phyloP scores from a whole-genome alignment of 2,329 filamentous ascomycete species.

The Scleromitrula shiraiana region DNA sequence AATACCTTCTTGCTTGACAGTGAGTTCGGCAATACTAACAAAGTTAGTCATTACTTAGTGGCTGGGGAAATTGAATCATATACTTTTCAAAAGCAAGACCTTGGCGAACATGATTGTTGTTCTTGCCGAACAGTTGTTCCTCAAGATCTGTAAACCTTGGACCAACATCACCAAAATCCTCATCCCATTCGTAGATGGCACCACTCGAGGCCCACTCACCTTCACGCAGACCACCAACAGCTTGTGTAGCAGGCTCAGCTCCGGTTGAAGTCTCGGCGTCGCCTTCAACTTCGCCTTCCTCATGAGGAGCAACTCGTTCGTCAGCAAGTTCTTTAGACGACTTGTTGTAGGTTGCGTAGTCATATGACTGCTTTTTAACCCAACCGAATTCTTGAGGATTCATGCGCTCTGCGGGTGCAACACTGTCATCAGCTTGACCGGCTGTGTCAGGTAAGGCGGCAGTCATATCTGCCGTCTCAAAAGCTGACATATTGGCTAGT shows the following conservation, averaged over 20 bases:
- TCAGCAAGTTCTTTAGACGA: constrained; percentile 23
- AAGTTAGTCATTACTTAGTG: constrained; percentile 19
- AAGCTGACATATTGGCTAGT: constrained; percentile 17
- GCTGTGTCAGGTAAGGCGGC: constrained; percentile 27
- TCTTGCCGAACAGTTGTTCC: constrained; percentile 58
- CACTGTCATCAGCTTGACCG: constrained; percentile 4
- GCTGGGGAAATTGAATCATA: constrained; percentile 21
- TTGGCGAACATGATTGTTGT: constrained; percentile 38
- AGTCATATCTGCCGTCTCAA: constrained; percentile 25
- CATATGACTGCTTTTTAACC: constrained; percentile 22
- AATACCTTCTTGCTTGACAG: constrained; percentile 49
- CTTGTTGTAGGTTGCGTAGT: constrained; percentile 27
- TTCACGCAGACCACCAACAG: constrained; percentile 18
- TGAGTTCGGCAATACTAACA: constrained; percentile 45
- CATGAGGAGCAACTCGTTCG: constrained; percentile 1
- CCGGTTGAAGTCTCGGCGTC: not conserved
- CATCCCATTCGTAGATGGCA: constrained; percentile 69
- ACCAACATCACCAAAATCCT: constrained; percentile 79
- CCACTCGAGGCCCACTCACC: constrained; percentile 26
- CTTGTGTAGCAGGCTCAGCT: constrained; percentile 7
- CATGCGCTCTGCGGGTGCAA: constrained; percentile 7
- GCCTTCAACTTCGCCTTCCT: not conserved
- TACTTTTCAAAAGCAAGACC: constrained; percentile 60
- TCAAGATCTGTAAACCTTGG: constrained; percentile 66
- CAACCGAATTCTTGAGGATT: constrained; percentile 29